A percentile compares a stretch with the other conserved stretches of the same genome.
These are phyloP conservation scores for Myriangium duriaei DNA, from an alignment of 2,329 filamentous ascomycete genomes.

Conservation along the genomic window DNA sequence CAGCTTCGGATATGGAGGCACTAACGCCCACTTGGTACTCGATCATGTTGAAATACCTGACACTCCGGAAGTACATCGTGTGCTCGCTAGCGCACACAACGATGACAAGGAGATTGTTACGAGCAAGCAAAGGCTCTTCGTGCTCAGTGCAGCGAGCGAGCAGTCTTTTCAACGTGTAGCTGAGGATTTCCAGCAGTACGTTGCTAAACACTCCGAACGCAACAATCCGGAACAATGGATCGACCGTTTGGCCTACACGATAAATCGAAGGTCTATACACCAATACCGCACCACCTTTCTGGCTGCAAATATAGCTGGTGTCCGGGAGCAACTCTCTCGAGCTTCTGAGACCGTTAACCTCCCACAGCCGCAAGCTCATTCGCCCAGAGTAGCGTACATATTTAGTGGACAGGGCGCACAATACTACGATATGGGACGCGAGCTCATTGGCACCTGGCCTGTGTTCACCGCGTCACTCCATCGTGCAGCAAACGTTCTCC, in stretches of 20 bases:
- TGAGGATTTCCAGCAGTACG: neutral
- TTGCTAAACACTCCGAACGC: neutral
- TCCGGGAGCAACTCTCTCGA: neutral
- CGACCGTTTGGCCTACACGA: neutral
- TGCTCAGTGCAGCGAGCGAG: neutral
- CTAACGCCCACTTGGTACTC: slow-evolving; percentile 42
- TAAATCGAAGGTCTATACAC: neutral
- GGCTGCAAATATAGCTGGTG: neutral
- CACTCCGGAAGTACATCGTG: neutral
- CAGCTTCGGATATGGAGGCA: slow-evolving; percentile 47
- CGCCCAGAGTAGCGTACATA: slow-evolving; percentile 11
- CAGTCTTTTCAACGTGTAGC: neutral
- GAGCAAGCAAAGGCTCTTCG: neutral
- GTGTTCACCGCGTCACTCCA: slow-evolving; percentile 1
- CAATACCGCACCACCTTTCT: neutral
- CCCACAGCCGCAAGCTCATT: neutral
- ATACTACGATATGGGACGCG: slow-evolving; percentile 18
- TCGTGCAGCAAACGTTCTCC: neutral
- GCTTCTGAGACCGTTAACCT: neutral
- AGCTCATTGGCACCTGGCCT: slow-evolving; percentile 14
- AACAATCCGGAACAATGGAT: neutral
- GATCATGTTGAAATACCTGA: too few species aligned
- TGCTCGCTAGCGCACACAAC: neutral
- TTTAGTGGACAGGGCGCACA: slow-evolving; percentile 28
- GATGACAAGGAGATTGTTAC: neutral